phyloP scores from a whole-genome alignment of 371 early-diverging fungal genomes.

The Mortierella sp. region DNA sequence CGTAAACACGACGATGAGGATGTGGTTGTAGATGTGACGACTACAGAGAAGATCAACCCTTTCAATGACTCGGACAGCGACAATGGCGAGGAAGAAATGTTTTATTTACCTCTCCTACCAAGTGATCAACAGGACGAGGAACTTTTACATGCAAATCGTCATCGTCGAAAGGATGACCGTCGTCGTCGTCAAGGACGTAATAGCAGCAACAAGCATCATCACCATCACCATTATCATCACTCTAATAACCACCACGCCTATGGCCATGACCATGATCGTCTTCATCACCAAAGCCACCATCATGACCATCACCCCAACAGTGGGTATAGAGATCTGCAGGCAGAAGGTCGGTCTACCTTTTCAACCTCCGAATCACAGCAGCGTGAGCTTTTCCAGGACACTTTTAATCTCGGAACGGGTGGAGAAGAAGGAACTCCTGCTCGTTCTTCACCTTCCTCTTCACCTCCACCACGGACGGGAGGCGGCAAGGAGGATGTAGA shows the following conservation, averaged over 20 bases:
- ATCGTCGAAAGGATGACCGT: too few species aligned
- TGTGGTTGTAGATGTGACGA: slow-evolving; percentile 67
- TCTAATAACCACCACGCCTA: background rate
- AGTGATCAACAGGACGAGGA: slow-evolving; percentile 39
- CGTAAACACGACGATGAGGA: slow-evolving; percentile 66
- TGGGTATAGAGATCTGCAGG: too few species aligned
- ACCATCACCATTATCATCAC: background rate
- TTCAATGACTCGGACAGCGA: slow-evolving; percentile 74
- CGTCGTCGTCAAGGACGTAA: too few species aligned
- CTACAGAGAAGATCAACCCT: slow-evolving; percentile 70
- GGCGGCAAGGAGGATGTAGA: too few species aligned
- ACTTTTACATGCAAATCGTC: background rate
- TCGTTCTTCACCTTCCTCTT: background rate
- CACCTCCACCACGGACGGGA: background rate
- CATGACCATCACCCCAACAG: slow-evolving; percentile 2
- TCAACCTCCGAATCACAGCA: background rate
- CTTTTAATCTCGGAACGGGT: background rate
- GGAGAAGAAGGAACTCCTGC: background rate
- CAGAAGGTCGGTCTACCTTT: too few species aligned
- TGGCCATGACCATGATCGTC: slow-evolving; percentile 18
- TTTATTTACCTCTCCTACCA: slow-evolving; percentile 46
- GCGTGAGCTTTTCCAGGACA: background rate
- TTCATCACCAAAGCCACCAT: slow-evolving; percentile 5
- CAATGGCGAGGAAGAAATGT: slow-evolving; percentile 59
- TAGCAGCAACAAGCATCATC: background rate